phyloP scores from a whole-genome alignment of 805 yeast species.

The Isabelozyma gotoi region DNA sequence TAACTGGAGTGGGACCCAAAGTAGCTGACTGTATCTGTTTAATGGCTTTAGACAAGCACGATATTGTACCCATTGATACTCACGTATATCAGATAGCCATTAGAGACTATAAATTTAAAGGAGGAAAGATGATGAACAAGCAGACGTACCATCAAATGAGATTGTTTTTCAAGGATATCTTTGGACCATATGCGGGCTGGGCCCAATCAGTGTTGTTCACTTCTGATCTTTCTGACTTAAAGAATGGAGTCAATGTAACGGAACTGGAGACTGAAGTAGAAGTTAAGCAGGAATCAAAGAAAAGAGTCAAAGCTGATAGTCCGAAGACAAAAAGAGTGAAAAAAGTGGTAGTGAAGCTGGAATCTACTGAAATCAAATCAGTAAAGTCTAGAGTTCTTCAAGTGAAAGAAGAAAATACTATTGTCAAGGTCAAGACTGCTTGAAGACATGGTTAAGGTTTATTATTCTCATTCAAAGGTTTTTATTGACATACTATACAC shows the following conservation, averaged over 20 bases:
- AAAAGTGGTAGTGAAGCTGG: background rate
- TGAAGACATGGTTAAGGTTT: too few relatives aligned
- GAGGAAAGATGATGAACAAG: constrained; percentile 47
- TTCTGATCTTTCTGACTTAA: constrained; percentile 71
- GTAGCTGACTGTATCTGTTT: constrained; percentile 96
- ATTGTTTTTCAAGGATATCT: constrained; percentile 56
- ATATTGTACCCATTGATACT: constrained; percentile 92
- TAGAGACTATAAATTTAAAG: constrained; percentile 68
- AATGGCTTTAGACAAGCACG: constrained; percentile 86
- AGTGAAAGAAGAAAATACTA: too few relatives aligned
- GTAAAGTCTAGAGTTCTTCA: too few relatives aligned
- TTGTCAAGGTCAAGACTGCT: too few relatives aligned
- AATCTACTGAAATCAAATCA: too few relatives aligned
- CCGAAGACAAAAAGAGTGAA: background rate
- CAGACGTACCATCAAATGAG: constrained; percentile 58
- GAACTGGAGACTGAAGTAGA: background rate
- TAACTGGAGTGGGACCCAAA: constrained; percentile 93
- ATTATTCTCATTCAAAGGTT: too few relatives aligned
- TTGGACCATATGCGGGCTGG: constrained; percentile 98
- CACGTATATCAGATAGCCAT: constrained; percentile 90
- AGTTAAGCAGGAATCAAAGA: background rate
- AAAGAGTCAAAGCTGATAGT: background rate
- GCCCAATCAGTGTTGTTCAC: constrained; percentile 95
- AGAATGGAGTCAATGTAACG: constrained; percentile 58
- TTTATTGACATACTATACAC: background rate